Evolutionary conservation across 345 rosid species (phyloP), one percentile per base, ranked within the genome.

Genomic region (Limnanthes douglasii): DNA sequence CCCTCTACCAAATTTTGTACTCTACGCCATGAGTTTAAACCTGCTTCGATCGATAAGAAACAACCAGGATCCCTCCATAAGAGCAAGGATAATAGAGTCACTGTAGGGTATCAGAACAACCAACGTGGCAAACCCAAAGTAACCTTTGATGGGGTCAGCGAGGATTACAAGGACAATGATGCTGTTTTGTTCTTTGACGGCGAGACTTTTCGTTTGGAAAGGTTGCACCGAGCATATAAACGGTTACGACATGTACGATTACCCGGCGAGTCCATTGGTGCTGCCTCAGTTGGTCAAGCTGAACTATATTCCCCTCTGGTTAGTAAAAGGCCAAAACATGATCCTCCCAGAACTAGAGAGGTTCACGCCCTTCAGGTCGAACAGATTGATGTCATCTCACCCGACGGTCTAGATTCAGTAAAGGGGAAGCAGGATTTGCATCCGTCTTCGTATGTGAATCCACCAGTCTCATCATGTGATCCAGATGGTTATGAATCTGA

Each of bases 141-240:
- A 34, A 60, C 74, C n/a, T 84, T 79, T 50, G 93, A 79, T 60
- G 95, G 95, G 13, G 79, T 78, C 21, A 78, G 75, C 18, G 78
- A 83, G 64, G 90, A 83, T 48, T 78, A 83, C 59, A 78, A 66
- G 39, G 90, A 83, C 9, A 72, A 69, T 31, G 95, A 83, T 27
- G 95, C 75, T 0, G 79, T 75, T 11, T 20, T 84, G 53, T 75
- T 84, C 53, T 84, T 79, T 11, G 92, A 86, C 31, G 94, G 94
- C 8, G 56, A 62, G 53, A 67, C 63, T 0, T 77, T 80, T 17
- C 72, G 86, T 15, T 42, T 86, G 57, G 96, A 86, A 64, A 56
- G 75, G 19, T 63, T 80, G 31, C 94, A 81, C 39, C 61, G 81
- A 0, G 75, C 96, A n/a, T 78, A 80, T 32, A 86, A 71, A 63